Base-by-base conservation (phyloP, 2,329 filamentous ascomycete genomes). In the Penicillium rolfsii region DNA sequence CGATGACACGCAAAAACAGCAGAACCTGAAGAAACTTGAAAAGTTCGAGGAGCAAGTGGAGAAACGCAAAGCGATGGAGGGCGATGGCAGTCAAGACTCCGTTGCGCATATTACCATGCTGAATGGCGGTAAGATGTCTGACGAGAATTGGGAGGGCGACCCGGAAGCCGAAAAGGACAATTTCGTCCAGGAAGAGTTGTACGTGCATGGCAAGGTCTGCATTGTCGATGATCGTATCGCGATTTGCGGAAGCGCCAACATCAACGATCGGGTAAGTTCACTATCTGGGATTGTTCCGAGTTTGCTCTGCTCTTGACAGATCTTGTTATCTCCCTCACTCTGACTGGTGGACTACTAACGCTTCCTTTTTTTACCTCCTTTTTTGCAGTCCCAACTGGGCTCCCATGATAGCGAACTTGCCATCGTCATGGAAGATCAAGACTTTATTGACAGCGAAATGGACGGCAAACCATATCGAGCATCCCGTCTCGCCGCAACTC, bases 161-260 rank as follows among this genome's bases (percentile, higher is more conserved):
- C 80, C 87, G 0, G 85, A 94, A 67, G 85, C 86, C 1, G 95
- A 98, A 75, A 89, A 93, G 59, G 85, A 89, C 57, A 91, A 96
- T 73, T 96, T 95, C 82, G 89, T 98, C 61, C 94, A 97, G 73
- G 95, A 99, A 74, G 94, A 99, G 76, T 85, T 98, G 1, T 99
- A 99, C 74, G 89, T 98, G 52, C 95, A 99, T 75, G 90, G 88
- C 30, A 99, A 98, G 79, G 83, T 97, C 38, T 76, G 79, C 60
- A 95, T 96, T 61, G 91, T 89, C 48, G 92, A 96, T 71, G 93
- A 96, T 74, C 84, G 86, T 7, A 83, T 90, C 53, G 90, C 92
- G 59, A 93, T 96, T 66, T 93, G 90, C 73, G 92, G 93, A 64
- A 91, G 85, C 57, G 86, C 87, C 26, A 89, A 90, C 68, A 80